Evolutionary conservation across 148 eudicot species (phyloP), one percentile per base, ranked within the genome.

Genomic region (Agrostemma githago): DNA sequence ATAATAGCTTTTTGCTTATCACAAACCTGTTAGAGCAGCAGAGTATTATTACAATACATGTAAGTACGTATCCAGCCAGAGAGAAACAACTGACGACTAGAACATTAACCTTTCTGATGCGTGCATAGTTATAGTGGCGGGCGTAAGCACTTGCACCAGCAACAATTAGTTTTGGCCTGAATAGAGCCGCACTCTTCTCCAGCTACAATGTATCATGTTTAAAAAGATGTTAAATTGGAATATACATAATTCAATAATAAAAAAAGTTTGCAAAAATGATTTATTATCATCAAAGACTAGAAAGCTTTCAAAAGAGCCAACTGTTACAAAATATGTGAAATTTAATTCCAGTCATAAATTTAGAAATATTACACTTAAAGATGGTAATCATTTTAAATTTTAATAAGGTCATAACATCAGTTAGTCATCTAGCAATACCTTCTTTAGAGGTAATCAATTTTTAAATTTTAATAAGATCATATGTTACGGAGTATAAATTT

Each of bases 111-210:
- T 91, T 88, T 62, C 98, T 86, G 71, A 94, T 89, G 38, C 90
- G 93, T 8, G 71, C 96, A 72, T 94, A 94, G 72, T 94, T 97
- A 84, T 91, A 94, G 64, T 91, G 90, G n/a, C 93, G 97, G 64
- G 98, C 92, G 81, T 94, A 94, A 70, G 98, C 98, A 87, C 98
- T 94, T 68, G 98, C 98, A 75, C 98, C 98, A 80, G 99, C 99
- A 77, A 96, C 91, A 67, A 96, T 92, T 53, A 96, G 77, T 76
- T 96, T 96, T 71, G 99, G 99, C 85, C 99, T 82, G 87, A 92
- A 96, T 67, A 96, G 87, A 73, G 87, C 81, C 20, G 99, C 99
- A 85, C 97, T 96, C 82, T 90, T 92, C 85, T 92, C 99, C 89
- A 96, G 46, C 99, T 96, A 93, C 82, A 77, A 79, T 62, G 40